These are phyloP conservation scores for Aspergillus sp. DNA, from an alignment of 2,329 filamentous ascomycete genomes.

Conservation along the genomic window DNA sequence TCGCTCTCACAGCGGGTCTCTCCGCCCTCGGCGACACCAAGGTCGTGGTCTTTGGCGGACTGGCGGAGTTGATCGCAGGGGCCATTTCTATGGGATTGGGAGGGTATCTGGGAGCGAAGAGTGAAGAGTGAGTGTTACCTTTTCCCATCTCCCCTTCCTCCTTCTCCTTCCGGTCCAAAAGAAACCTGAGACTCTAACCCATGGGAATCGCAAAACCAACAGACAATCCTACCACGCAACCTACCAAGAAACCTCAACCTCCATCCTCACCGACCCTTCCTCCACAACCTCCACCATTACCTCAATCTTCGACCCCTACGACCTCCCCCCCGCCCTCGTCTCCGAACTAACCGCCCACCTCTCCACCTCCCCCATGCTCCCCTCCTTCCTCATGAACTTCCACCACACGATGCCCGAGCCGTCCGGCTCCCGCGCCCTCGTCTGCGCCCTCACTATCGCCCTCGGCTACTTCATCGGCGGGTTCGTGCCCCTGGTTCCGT, in stretches of 20 bases:
- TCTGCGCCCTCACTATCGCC: constrained; percentile 41
- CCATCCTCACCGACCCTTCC: constrained; percentile 32
- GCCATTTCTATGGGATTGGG: constrained; percentile 77
- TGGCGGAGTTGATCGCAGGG: constrained; percentile 73
- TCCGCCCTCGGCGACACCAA: constrained; percentile 60
- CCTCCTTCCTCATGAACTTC: constrained; percentile 43
- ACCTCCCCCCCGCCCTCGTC: constrained; percentile 36
- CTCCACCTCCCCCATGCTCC: constrained; percentile 35
- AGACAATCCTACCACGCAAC: constrained; percentile 43
- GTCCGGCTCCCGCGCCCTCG: constrained; percentile 37
- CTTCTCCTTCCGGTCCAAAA: no score
- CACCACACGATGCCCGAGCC: constrained; percentile 41
- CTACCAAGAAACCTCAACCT: constrained; percentile 34
- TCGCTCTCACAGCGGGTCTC: constrained; percentile 73
- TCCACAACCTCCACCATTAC: constrained; percentile 32
- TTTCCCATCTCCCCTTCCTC: no score
- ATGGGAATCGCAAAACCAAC: neutral
- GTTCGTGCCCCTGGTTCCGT: constrained; percentile 53
- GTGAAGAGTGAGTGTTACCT: constrained; percentile 35
- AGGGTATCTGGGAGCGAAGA: constrained; percentile 65
- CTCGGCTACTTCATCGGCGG: constrained; percentile 45
- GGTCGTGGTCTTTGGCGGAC: constrained; percentile 68
- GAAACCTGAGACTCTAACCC: neutral
- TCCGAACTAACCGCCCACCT: constrained; percentile 37
- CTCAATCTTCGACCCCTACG: constrained; percentile 41